Evolutionary conservation across 345 rosid genomes (phyloP).

Genomic region (Melaleuca alternifolia): DNA sequence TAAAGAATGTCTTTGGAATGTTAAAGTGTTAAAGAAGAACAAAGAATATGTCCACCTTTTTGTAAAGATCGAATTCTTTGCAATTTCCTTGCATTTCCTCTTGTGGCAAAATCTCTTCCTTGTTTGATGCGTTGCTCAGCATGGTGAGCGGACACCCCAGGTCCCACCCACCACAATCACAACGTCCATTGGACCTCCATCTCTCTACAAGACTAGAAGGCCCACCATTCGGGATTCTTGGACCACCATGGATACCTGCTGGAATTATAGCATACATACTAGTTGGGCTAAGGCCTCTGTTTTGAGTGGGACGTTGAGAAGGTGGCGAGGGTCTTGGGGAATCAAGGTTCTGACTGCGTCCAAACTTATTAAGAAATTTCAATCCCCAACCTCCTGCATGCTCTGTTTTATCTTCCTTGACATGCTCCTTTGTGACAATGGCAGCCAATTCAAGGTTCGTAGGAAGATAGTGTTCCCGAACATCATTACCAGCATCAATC

Average conservation of each 20-base stretch:
- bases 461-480: conserved; percentile 45
- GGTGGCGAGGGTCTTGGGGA: conserved; percentile 5
- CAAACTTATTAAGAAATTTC: conserved; percentile 60
- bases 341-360: conserved; percentile 13
- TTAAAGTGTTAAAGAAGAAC: background rate
- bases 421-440: conserved; percentile 52
- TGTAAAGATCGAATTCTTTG: conserved; percentile 50
- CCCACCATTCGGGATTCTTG: conserved; percentile 55
- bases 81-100: conserved; percentile 31
- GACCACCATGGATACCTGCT: conserved; percentile 86
- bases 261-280: conserved; percentile 71
- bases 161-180: conserved; percentile 99
- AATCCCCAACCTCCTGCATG: conserved; percentile 93
- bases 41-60: conserved; percentile 33
- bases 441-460: conserved; percentile 70
- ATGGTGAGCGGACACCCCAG: conserved; percentile 68
- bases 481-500: conserved; percentile 18
- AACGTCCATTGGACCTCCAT: conserved; percentile 84
- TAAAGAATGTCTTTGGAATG: background rate
- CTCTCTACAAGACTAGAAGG: conserved; percentile 75
- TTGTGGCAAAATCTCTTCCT: conserved; percentile 18
- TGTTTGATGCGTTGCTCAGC: conserved; percentile 26
- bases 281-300: conserved; percentile 29
- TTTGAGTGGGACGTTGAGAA: conserved; percentile 14
- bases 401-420: conserved; percentile 14